These are phyloP conservation scores for Phialocephala sp. DNA, from an alignment of 2,329 filamentous ascomycete species.

Conservation along the genomic window DNA sequence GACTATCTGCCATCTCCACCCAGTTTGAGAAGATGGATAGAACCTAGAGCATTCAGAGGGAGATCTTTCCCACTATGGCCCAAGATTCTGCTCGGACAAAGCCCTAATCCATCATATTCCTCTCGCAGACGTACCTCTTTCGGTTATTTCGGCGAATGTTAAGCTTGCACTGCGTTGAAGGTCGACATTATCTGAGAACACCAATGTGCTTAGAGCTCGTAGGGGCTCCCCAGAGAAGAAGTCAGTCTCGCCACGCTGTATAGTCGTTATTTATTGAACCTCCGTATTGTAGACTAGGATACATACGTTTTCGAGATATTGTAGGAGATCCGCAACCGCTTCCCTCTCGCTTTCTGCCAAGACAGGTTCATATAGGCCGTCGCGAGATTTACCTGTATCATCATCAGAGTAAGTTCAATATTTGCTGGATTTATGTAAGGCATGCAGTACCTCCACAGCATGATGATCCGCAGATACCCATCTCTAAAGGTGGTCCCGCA, in stretches of 20 bases:
- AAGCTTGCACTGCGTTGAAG: slow-evolving; percentile 95
- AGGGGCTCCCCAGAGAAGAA: slow-evolving; percentile 98
- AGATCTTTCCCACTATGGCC: background rate
- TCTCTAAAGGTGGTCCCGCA: slow-evolving; percentile 48
- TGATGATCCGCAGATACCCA: slow-evolving; percentile 67
- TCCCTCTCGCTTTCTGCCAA: slow-evolving; percentile 96
- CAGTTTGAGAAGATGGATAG: background rate
- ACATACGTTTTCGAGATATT: slow-evolving; percentile 92
- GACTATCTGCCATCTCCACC: slow-evolving; percentile 1
- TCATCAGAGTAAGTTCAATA: slow-evolving; percentile 42
- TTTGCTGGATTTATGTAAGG: slow-evolving; percentile 16
- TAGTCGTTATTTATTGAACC: background rate
- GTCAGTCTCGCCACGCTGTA: slow-evolving; percentile 88
- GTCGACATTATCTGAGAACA: slow-evolving; percentile 99
- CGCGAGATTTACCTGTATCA: slow-evolving; percentile 71
- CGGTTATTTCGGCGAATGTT: slow-evolving; percentile 98
- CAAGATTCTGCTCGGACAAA: background rate
- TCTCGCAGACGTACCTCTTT: slow-evolving; percentile 73
- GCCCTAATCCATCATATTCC: background rate
- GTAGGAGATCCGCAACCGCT: slow-evolving; percentile 91
- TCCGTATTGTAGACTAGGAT: background rate
- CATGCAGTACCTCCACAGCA: slow-evolving; percentile 61
- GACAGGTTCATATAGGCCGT: slow-evolving; percentile 83
- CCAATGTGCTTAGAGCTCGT: slow-evolving; percentile 89
- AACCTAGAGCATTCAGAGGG: background rate